Conservation (phyloP, 148 eudicot genomes). For the Rhododendron williamsianum region DNA sequence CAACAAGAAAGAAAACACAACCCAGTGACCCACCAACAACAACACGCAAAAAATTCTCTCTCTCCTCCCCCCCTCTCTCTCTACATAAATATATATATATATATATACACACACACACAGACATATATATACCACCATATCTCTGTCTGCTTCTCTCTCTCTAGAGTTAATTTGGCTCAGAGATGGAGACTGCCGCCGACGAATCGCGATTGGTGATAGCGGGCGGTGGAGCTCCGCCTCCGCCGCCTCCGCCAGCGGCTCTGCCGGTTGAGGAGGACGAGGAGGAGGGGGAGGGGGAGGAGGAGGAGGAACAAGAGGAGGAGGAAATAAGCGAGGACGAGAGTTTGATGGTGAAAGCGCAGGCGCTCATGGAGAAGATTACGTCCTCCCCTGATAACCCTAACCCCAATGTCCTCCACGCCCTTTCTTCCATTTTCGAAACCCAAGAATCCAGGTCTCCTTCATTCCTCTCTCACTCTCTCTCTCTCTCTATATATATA, state of each 20-base stretch:
- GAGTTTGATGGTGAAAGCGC: conserved; percentile 47
- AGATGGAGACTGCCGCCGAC: conserved; percentile 17
- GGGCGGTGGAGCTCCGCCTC: conserved; percentile 6
- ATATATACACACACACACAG: neutral
- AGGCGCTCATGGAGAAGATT: conserved; percentile 68
- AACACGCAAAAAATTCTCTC: neutral
- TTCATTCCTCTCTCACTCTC: neutral
- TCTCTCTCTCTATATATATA: too few relatives aligned
- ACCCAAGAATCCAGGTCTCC: conserved; percentile 70
- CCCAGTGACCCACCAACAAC: neutral
- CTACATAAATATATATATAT: neutral
- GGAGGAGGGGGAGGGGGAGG: neutral
- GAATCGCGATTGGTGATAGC: conserved; percentile 14
- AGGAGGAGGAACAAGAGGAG: conserved; percentile 14
- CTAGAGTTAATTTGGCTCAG: neutral
- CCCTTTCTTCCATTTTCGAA: conserved; percentile 78
- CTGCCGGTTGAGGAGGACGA: neutral
- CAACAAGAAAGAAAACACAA: too few relatives aligned
- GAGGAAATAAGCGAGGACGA: conserved; percentile 44
- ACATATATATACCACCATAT: neutral
- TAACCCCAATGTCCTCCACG: conserved; percentile 66
- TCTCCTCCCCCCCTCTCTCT: neutral
- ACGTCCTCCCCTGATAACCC: conserved; percentile 68
- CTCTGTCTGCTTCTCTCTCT: neutral
- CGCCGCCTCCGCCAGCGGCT: conserved; percentile 7